Base-by-base conservation (phyloP, 2,329 filamentous ascomycete species). In the Cladosporium halotolerans region DNA sequence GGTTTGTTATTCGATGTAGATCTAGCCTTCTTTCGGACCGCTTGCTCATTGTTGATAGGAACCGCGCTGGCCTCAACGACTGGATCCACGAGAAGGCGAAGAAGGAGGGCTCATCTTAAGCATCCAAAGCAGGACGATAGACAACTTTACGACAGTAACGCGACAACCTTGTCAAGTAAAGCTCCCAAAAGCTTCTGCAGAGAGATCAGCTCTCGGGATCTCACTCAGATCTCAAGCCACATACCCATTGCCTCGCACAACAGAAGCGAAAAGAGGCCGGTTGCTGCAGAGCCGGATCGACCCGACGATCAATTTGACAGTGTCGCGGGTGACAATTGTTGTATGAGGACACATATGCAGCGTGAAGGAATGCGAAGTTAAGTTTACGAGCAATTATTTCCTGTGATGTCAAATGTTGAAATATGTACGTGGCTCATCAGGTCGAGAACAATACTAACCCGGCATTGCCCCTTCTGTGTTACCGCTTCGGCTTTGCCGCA, bases 71-170 rank as follows among this genome's bases (percentile, higher is more conserved):
- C 28, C 74, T 97, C 55, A 99, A 99, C 67, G 93, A 99, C 72
- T 99, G 93, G 93, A 83, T 99, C 58, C 93, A 92, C 71, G 91
- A 97, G 73, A 80, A 88, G 69, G 82, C 85, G 1, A 83, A 92
- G 64, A 53, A 53, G 38, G 51, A 53, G 44, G 45, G 31, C 18
- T 46, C 51, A 28, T 43, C 48, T 44, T 51, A 40, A 51, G 38
- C 18, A 14, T n/a, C 32, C 13, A 4, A n/a, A 52, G 11, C 16
- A 9, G 14, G 32, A 16, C 7, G 16, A 5, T 28, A 28, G 23
- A 28, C 23, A 28, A 28, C 23, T 28, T 28, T 28, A 28, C 23
- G 23, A 28, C 14, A 59, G 57, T 40, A 57, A 79, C 53, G 76
- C 80, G 62, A 80, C 79, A 69, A 70, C 66, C 66, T 62, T 60